phyloP scores from a whole-genome alignment of 176 grass and related monocot genomes.

The Oryza meridionalis region DNA sequence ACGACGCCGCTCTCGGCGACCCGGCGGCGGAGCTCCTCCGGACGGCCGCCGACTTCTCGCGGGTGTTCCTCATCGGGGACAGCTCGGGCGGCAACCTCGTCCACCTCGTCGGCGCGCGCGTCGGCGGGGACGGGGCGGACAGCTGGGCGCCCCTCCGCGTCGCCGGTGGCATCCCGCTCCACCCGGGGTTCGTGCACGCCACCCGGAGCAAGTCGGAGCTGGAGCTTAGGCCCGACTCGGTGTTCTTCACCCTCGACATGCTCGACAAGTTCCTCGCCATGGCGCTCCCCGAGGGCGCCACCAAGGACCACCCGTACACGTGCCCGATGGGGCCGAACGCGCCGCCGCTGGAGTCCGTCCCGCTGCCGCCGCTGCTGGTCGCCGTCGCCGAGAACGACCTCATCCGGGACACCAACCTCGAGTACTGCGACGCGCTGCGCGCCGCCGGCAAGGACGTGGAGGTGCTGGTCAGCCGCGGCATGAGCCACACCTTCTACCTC shows the following conservation, averaged over 20 bases:
- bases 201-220: conserved; percentile 75
- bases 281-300: conserved; percentile 64
- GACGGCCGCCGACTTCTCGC: conserved; percentile 55
- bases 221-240: conserved; percentile 47
- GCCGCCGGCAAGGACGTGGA: conserved; percentile 74
- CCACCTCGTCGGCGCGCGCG: conserved; percentile 55
- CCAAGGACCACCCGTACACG: conserved; percentile 83
- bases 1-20: not conserved
- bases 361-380: conserved; percentile 68
- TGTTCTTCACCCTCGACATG: conserved; percentile 94
- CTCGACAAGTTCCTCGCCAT: conserved; percentile 70
- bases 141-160: conserved; percentile 60
- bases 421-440: conserved; percentile 75
- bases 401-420: conserved; percentile 73
- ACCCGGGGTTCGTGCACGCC: conserved; percentile 82
- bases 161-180: conserved; percentile 69
- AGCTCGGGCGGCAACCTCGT: conserved; percentile 91
- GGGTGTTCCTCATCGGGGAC: conserved; percentile 81
- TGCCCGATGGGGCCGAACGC: conserved; percentile 75
- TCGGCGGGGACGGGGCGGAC: not conserved
- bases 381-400: conserved; percentile 74
- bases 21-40: conserved; percentile 44
- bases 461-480: conserved; percentile 62
- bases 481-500: conserved; percentile 93
- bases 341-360: conserved; percentile 59